A percentile compares a stretch with the other conserved stretches of the same genome.
Evolutionary conservation across 2,329 filamentous ascomycete genomes (phyloP).

Genomic region (Ambrosiella beaveri): DNA sequence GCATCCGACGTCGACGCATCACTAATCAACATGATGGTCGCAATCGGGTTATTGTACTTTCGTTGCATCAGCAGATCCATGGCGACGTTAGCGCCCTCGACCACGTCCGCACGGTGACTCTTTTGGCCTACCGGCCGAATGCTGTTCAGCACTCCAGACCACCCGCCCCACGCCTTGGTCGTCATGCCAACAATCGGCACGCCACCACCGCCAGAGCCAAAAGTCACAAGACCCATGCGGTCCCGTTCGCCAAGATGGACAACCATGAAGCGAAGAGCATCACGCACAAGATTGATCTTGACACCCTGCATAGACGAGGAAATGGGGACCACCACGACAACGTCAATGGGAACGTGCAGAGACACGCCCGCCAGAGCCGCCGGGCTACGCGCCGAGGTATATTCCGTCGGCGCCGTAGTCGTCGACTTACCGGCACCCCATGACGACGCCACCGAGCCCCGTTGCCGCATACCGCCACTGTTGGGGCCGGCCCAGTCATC

Average conservation of each 20-base stretch:
- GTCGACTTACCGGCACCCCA: slow-evolving; percentile 70
- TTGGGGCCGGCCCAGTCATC: slow-evolving; percentile 47
- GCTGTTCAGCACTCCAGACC: slow-evolving; percentile 68
- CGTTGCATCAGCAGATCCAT: slow-evolving; percentile 98
- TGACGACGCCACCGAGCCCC: slow-evolving; percentile 66
- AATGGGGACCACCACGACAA: slow-evolving; percentile 91
- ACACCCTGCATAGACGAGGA: slow-evolving; percentile 99
- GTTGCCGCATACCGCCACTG: slow-evolving; percentile 38
- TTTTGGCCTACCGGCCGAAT: slow-evolving; percentile 93
- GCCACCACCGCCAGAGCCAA: slow-evolving; percentile 83
- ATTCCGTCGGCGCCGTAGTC: slow-evolving; percentile 81
- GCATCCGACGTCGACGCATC: slow-evolving; percentile 88
- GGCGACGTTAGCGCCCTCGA: slow-evolving; percentile 91
- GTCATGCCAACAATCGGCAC: slow-evolving; percentile 98
- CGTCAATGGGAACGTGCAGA: slow-evolving; percentile 78
- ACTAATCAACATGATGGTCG: slow-evolving; percentile 90
- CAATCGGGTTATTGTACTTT: slow-evolving; percentile 87
- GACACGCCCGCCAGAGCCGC: slow-evolving; percentile 26
- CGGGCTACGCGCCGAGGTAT: slow-evolving; percentile 48
- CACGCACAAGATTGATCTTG: slow-evolving; percentile 86
- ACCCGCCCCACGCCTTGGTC: slow-evolving; percentile 82
- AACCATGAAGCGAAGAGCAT: slow-evolving; percentile 84
- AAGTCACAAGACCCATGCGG: slow-evolving; percentile 92
- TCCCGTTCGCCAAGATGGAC: slow-evolving; percentile 78
- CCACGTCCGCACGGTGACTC: slow-evolving; percentile 87